These are phyloP conservation scores for Kalanchoe fedtschenkoi DNA, from an alignment of 164 flowering plant genomes.

Conservation along the genomic window DNA sequence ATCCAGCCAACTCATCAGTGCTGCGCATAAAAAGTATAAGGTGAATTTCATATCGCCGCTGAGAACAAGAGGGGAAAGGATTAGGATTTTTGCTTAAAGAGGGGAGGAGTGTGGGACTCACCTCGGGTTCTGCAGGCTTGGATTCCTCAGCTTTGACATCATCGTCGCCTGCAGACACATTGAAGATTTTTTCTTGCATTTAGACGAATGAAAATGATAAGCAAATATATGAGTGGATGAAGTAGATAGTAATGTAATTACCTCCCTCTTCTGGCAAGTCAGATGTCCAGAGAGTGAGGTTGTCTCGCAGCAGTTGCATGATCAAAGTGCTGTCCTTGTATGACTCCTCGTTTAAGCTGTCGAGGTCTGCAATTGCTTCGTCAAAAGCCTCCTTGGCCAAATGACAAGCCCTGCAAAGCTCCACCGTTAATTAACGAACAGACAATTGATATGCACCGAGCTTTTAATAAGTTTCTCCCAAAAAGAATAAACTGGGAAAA, in stretches of 20 bases:
- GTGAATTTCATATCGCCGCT: not conserved
- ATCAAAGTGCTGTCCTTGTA: slow-evolving; percentile 13
- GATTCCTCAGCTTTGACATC: not conserved
- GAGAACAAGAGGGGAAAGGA: no score
- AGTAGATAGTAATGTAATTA: not conserved
- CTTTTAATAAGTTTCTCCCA: no score
- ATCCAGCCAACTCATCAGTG: not conserved
- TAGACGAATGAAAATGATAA: no score
- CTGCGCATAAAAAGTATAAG: not conserved
- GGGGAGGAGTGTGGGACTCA: not conserved
- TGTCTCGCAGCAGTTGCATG: slow-evolving; percentile 29
- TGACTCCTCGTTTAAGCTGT: slow-evolving; percentile 8
- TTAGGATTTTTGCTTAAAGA: not conserved
- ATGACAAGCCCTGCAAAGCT: slow-evolving; percentile 9
- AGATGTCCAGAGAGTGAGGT: slow-evolving; percentile 25
- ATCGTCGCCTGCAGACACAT: not conserved
- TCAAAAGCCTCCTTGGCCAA: slow-evolving; percentile 9
- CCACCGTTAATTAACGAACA: not conserved
- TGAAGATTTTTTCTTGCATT: not conserved
- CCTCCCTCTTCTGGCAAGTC: slow-evolving; percentile 21
- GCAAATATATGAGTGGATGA: not conserved
- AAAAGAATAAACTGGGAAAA: no score
- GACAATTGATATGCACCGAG: not conserved
- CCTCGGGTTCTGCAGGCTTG: not conserved
- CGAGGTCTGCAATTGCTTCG: slow-evolving; percentile 11